These are phyloP conservation scores for Antitrichia curtipendula DNA, from an alignment of 225 moss, liverwort and hornwort genomes.

Conservation along the genomic window DNA sequence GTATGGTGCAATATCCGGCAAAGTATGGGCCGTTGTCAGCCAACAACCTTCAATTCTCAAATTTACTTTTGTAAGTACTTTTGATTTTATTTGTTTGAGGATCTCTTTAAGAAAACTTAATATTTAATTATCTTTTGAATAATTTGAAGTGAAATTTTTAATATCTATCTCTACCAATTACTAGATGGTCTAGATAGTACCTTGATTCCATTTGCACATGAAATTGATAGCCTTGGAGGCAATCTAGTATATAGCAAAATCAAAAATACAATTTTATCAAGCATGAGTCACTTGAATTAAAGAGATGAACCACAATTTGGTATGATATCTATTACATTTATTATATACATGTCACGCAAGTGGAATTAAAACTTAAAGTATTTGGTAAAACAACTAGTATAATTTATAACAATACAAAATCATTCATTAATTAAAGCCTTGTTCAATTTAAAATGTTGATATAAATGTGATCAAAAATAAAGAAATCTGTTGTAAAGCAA, in stretches of 20 bases:
- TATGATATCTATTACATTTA: neutral
- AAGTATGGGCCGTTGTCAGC: neutral
- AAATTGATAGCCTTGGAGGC: neutral
- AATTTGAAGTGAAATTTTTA: neutral
- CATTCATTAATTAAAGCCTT: too few species aligned
- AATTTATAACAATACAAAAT: too few species aligned
- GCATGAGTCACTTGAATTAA: neutral
- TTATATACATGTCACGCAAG: neutral
- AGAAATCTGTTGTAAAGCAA: too few species aligned
- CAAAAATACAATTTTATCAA: neutral
- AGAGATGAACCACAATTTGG: accelerated
- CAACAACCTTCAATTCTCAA: neutral
- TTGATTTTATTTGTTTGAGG: neutral
- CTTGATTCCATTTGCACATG: too few species aligned
- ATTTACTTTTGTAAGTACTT: neutral
- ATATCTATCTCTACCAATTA: accelerated
- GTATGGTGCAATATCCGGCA: neutral
- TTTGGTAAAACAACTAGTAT: too few species aligned
- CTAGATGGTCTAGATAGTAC: too few species aligned
- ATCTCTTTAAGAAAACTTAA: accelerated
- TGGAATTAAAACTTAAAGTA: neutral
- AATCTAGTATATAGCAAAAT: neutral
- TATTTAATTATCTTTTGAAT: neutral
- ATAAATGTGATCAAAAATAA: too few species aligned
- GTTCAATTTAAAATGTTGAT: too few species aligned